phyloP scores from a whole-genome alignment of 305 asterid genomes.

The Solanum hybrid region DNA sequence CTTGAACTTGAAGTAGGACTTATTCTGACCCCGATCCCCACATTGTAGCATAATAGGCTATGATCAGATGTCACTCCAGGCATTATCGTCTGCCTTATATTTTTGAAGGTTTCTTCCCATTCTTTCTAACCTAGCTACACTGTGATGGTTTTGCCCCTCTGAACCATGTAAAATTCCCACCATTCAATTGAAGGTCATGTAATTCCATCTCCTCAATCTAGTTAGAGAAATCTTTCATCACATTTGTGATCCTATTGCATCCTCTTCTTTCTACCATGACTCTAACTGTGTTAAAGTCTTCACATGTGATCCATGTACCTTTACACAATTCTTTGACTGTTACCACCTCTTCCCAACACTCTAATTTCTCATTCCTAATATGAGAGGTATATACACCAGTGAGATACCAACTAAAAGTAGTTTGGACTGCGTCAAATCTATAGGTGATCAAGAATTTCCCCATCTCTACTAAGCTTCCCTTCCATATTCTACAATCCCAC shows the following conservation, averaged over 20 bases:
- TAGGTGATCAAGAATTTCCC: background rate
- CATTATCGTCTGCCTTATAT: background rate
- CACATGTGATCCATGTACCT: too few relatives aligned
- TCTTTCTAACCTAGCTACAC: background rate
- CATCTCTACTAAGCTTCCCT: background rate
- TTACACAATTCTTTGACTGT: background rate
- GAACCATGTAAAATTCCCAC: background rate
- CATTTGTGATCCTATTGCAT: too few relatives aligned
- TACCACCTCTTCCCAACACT: background rate
- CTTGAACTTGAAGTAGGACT: background rate
- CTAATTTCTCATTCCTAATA: background rate
- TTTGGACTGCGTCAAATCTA: background rate
- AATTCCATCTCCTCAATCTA: too few relatives aligned
- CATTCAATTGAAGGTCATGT: background rate
- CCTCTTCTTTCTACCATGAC: too few relatives aligned
- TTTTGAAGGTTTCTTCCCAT: background rate
- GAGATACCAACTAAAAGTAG: background rate
- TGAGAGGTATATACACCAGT: background rate
- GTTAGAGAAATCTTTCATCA: too few relatives aligned
- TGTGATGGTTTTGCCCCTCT: background rate
- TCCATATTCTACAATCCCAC: background rate
- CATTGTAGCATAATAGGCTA: background rate
- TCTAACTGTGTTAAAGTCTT: too few relatives aligned
- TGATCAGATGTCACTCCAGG: background rate
- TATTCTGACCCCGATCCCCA: background rate